A percentile compares a stretch with the other conserved stretches of the same genome.
Evolutionary conservation across 139 green algal genomes (phyloP).

Genomic region (Chlorella sp.): DNA sequence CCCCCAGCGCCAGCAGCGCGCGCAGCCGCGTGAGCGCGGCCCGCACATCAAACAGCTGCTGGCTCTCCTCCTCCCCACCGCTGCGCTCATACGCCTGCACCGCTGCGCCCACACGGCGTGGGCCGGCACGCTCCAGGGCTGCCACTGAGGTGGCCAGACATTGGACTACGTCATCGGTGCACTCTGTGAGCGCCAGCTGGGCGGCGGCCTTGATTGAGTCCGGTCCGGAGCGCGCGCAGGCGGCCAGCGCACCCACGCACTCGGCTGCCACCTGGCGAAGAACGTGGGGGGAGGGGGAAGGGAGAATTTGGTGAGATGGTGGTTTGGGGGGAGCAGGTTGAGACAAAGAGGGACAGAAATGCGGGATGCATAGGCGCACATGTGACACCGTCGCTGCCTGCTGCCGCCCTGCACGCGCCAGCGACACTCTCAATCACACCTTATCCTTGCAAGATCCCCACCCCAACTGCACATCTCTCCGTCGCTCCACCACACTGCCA

Average conservation of each 20-base stretch:
- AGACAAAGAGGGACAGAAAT: background rate
- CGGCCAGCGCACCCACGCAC: constrained; percentile 40
- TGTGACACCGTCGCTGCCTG: too few relatives aligned
- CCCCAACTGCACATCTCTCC: too few relatives aligned
- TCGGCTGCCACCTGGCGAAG: constrained; percentile 18
- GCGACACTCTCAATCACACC: too few relatives aligned
- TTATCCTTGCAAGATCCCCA: too few relatives aligned
- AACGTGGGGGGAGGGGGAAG: background rate
- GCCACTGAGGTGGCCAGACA: constrained; percentile 9
- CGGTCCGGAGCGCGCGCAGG: constrained; percentile 32
- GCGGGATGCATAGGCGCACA: too few relatives aligned
- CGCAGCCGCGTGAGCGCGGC: constrained; percentile 9
- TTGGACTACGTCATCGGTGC: background rate
- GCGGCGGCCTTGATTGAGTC: constrained; percentile 45
- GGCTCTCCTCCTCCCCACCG: constrained; percentile 10
- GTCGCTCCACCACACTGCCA: too few relatives aligned
- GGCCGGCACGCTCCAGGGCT: constrained; percentile 2
- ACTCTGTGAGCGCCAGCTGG: constrained; percentile 26
- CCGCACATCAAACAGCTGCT: constrained; percentile 16
- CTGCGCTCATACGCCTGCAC: background rate
- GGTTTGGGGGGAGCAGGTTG: background rate
- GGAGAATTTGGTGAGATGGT: too few relatives aligned
- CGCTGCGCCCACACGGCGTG: background rate
- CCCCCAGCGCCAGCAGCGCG: constrained; percentile 22
- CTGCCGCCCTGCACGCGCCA: too few relatives aligned